Percentiles rank a stretch among this genome's conserved stretches.
Conservation (phyloP, 2,329 filamentous ascomycete species). For the Penicillium sp. region DNA sequence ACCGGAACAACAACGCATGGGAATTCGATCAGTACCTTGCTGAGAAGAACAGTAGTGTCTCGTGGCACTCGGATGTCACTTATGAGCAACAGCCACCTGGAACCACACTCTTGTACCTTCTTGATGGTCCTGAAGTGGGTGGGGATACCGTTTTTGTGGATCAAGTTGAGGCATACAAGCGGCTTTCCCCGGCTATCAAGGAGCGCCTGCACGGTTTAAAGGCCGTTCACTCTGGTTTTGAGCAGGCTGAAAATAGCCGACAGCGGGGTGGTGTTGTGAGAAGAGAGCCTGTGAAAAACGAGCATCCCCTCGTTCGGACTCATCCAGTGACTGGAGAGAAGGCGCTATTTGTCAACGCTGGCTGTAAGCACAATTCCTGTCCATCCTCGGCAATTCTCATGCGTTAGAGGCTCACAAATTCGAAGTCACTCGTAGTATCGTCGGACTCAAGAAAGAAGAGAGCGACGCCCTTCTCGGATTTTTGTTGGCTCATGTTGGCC, state of each 20-base stretch:
- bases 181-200: constrained; percentile 74
- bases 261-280: constrained; percentile 67
- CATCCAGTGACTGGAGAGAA: constrained; percentile 36
- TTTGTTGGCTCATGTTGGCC: constrained; percentile 19
- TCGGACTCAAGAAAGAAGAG: constrained; percentile 47
- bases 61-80: constrained; percentile 84
- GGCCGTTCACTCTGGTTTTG: constrained; percentile 75
- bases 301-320: constrained; percentile 68
- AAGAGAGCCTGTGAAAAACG: constrained; percentile 70
- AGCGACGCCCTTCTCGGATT: constrained; percentile 39
- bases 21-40: constrained; percentile 61
- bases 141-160: constrained; percentile 82
- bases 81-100: constrained; percentile 85
- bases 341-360: constrained; percentile 41
- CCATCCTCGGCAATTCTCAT: not conserved
- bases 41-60: constrained; percentile 71
- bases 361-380: constrained; percentile 12
- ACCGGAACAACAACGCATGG: constrained; percentile 65
- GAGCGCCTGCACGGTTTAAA: constrained; percentile 75
- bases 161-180: constrained; percentile 74
- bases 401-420: constrained; percentile 22
- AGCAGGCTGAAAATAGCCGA: constrained; percentile 70
- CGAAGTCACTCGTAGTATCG: constrained; percentile 38
- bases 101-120: constrained; percentile 83
- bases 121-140: constrained; percentile 74